Percentiles rank a stretch among this genome's conserved stretches.
These are phyloP conservation scores for Pyricularia grisea DNA, from an alignment of 2,329 filamentous ascomycete species.

Conservation along the genomic window DNA sequence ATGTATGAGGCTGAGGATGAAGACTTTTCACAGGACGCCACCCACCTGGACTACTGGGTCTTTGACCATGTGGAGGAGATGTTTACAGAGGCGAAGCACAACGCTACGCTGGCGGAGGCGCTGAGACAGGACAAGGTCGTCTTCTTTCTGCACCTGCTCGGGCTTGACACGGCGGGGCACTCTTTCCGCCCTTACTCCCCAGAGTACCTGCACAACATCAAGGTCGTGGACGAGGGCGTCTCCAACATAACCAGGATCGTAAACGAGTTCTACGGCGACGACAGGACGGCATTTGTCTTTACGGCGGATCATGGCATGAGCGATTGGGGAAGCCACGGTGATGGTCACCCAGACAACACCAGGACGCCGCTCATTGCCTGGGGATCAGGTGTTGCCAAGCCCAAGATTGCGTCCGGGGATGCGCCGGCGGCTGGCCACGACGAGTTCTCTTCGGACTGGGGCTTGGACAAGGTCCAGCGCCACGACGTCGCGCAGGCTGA, in stretches of 20 bases:
- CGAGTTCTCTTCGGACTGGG: constrained; percentile 86
- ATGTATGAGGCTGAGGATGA: constrained; percentile 78
- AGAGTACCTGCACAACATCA: constrained; percentile 91
- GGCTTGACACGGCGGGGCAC: constrained; percentile 86
- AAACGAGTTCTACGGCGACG: constrained; percentile 75
- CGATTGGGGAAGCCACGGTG: constrained; percentile 97
- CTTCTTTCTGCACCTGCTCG: constrained; percentile 90
- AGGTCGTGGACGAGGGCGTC: constrained; percentile 86
- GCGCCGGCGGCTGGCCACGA: constrained; percentile 71
- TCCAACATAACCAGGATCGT: constrained; percentile 73
- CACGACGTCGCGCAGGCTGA: constrained; percentile 94
- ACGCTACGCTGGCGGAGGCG: constrained; percentile 62
- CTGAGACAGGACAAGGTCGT: constrained; percentile 79
- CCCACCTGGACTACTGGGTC: constrained; percentile 82
- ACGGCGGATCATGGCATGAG: constrained; percentile 99
- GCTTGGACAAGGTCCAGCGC: constrained; percentile 66
- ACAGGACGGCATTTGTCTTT: constrained; percentile 88
- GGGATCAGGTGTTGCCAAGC: constrained; percentile 83
- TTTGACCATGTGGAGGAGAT: constrained; percentile 88
- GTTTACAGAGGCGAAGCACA: constrained; percentile 70
- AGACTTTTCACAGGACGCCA: constrained; percentile 79
- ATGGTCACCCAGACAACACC: constrained; percentile 95
- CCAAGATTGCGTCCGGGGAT: constrained; percentile 42
- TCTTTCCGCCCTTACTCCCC: constrained; percentile 81
- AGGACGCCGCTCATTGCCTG: constrained; percentile 86